Base-by-base conservation (phyloP, 257 asterid genomes). In the Eustoma russellianum region DNA sequence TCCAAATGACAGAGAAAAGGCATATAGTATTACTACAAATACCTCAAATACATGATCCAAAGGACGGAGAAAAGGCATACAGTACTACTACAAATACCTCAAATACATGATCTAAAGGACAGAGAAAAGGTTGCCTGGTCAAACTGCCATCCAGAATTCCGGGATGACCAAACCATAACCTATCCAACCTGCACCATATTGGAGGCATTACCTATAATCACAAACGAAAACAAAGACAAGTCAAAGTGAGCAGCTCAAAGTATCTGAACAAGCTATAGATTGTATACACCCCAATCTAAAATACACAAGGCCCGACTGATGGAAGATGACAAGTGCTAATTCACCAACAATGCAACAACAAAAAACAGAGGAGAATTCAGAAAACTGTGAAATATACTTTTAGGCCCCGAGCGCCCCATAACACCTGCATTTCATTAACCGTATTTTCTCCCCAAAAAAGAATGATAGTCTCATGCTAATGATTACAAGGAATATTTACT, bases 141-240 rank as follows among this genome's bases (percentile, higher is more conserved):
- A 92, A 56, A 60, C 85, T 65, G 52, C 95, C 97, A 33, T 0
- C 56, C 74, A 92, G 54, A 58, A 81, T 52, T 62, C 99, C 99
- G 18, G 99, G 97, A 75, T 92, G 99, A 66, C 94, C 93, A 69
- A 92, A 92, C 99, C 99, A 92, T 64, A 92, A 80, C 74, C 97
- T 83, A 77, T 92, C 99, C 81, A 92, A 78, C 91, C 99, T 88
- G 95, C 99, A 92, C 99, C 99, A 92, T 60, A 88, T 77, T 52
- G 99, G 94, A 75, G 99, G 99, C 94, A 92, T 83, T 57, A 92
- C 99, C 99, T 92, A 81, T 72, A 83, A 76, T 74, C 95, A 92
- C 82, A 83, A 75, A 77, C 51, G 68, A 77, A 59, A 68, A 73
- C 70, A 80, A 53, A 73, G 55, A 45, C 56, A 34, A 48, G 77